Conservation (phyloP, 2,329 filamentous ascomycete species). For the Fusarium brevicatenulatum region DNA sequence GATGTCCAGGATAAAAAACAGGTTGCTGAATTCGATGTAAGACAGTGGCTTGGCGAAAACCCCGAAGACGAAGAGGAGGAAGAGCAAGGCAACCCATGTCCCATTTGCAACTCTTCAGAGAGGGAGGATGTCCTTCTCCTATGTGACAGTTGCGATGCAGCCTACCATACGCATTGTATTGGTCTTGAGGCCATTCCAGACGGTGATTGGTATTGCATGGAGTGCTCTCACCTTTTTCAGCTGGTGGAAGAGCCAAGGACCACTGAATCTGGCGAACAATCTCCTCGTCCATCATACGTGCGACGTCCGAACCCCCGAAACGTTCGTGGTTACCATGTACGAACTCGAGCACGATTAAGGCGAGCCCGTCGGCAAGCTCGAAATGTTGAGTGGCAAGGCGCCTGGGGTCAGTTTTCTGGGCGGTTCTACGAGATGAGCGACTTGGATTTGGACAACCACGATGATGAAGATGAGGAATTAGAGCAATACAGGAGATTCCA, state of each 20-base stretch:
- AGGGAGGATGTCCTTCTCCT: slow-evolving; percentile 87
- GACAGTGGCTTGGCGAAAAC: slow-evolving; percentile 75
- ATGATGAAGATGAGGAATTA: slow-evolving; percentile 76
- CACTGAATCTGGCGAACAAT: slow-evolving; percentile 49
- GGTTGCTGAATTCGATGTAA: slow-evolving; percentile 87
- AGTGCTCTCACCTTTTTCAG: slow-evolving; percentile 70
- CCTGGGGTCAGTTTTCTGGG: slow-evolving; percentile 75
- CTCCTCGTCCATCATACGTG: slow-evolving; percentile 45
- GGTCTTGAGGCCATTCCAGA: slow-evolving; percentile 80
- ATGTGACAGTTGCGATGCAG: slow-evolving; percentile 89
- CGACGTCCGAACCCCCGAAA: slow-evolving; percentile 48
- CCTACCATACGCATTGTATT: slow-evolving; percentile 92
- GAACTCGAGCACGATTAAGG: slow-evolving; percentile 68
- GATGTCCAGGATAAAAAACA: slow-evolving; percentile 85
- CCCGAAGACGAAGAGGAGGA: slow-evolving; percentile 76
- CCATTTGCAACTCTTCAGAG: slow-evolving; percentile 83
- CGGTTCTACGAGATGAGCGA: slow-evolving; percentile 68
- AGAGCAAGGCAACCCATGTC: slow-evolving; percentile 77
- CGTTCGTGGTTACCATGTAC: slow-evolving; percentile 52
- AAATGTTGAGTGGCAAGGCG: slow-evolving; percentile 87
- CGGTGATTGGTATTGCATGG: slow-evolving; percentile 90
- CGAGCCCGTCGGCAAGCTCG: slow-evolving; percentile 70
- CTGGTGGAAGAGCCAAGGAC: slow-evolving; percentile 47
- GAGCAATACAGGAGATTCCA: slow-evolving; percentile 65
- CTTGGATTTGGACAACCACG: slow-evolving; percentile 54